Percentiles rank a stretch among this genome's conserved stretches.
Conservation (phyloP, 1,284 basidiomycete genomes). For the Microbotryum violaceum region DNA sequence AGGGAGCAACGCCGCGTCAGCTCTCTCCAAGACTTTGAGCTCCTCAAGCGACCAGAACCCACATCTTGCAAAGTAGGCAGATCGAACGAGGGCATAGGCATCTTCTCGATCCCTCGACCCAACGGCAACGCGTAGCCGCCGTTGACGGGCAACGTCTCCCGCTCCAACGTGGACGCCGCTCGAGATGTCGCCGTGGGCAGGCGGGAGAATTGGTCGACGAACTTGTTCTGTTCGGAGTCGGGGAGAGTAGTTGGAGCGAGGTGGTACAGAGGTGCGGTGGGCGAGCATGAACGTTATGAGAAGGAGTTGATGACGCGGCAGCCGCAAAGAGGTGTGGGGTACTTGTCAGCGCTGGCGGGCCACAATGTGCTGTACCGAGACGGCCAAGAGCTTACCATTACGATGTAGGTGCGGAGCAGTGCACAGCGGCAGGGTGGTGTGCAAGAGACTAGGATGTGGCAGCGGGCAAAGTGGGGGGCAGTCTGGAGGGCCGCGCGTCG, state of each 20-base stretch:
- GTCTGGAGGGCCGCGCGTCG: too few relatives aligned
- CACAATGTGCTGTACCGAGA: too few relatives aligned
- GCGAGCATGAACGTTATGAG: background rate
- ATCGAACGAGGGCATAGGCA: slow-evolving; percentile 28
- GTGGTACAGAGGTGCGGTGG: background rate
- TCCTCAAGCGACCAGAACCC: background rate
- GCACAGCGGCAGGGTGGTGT: too few relatives aligned
- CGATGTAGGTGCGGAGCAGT: too few relatives aligned
- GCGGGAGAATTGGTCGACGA: slow-evolving; percentile 24
- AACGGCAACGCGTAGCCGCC: slow-evolving; percentile 29
- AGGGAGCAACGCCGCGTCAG: background rate
- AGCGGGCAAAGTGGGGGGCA: too few relatives aligned
- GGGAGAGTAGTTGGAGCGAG: background rate
- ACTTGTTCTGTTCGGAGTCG: slow-evolving; percentile 13
- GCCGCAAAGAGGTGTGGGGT: too few relatives aligned
- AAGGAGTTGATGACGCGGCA: too few relatives aligned
- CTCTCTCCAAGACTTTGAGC: background rate
- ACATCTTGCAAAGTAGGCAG: slow-evolving; percentile 25
- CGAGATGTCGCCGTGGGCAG: slow-evolving; percentile 3
- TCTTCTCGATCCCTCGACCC: slow-evolving; percentile 29
- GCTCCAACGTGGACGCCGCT: background rate
- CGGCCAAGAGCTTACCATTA: too few relatives aligned
- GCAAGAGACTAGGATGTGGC: too few relatives aligned
- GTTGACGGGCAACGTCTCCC: slow-evolving; percentile 12
- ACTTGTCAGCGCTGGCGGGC: too few relatives aligned